A percentile compares a stretch with the other conserved stretches of the same genome.
These are phyloP conservation scores for Penicillium capsulatum DNA, from an alignment of 2,329 filamentous ascomycete species.

Conservation along the genomic window DNA sequence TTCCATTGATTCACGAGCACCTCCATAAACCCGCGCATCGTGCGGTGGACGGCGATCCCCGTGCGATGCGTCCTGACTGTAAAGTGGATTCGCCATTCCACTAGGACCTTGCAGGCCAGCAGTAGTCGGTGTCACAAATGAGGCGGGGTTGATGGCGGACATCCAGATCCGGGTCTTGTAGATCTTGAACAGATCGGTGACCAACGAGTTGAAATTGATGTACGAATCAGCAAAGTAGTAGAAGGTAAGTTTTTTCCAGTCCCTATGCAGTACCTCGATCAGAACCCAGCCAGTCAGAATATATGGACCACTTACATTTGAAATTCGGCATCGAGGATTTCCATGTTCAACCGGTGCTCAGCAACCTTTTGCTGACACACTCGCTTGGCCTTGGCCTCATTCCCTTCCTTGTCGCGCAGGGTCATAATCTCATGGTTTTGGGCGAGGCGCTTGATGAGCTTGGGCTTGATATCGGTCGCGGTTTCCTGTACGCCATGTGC, in stretches of 20 bases:
- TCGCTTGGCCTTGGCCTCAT: constrained; percentile 94
- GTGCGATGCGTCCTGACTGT: constrained; percentile 33
- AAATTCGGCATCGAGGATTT: constrained; percentile 97
- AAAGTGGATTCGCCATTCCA: constrained; percentile 63
- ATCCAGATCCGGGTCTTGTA: constrained; percentile 99
- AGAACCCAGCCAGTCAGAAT: not conserved
- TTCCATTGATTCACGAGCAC: constrained; percentile 31
- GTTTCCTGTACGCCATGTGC: constrained; percentile 71
- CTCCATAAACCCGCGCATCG: constrained; percentile 32
- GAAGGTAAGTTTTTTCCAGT: constrained; percentile 98
- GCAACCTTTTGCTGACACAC: constrained; percentile 95
- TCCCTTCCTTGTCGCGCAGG: constrained; percentile 91
- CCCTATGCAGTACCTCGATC: constrained; percentile 54
- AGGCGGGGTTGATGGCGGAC: constrained; percentile 97
- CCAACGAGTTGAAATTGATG: constrained; percentile 97
- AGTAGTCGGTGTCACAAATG: constrained; percentile 71
- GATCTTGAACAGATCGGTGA: constrained; percentile 97
- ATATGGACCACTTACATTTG: constrained; percentile 71
- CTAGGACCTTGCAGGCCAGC: constrained; percentile 67
- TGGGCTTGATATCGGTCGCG: constrained; percentile 78
- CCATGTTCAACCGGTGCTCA: constrained; percentile 93
- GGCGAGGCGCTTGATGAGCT: constrained; percentile 92
- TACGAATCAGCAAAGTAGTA: constrained; percentile 98
- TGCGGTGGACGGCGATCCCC: constrained; percentile 42
- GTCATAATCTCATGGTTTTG: constrained; percentile 85